Evolutionary conservation across 2,329 filamentous ascomycete species (phyloP), one percentile per base, ranked within the genome.

Genomic region (Ophiostoma fasciatum): DNA sequence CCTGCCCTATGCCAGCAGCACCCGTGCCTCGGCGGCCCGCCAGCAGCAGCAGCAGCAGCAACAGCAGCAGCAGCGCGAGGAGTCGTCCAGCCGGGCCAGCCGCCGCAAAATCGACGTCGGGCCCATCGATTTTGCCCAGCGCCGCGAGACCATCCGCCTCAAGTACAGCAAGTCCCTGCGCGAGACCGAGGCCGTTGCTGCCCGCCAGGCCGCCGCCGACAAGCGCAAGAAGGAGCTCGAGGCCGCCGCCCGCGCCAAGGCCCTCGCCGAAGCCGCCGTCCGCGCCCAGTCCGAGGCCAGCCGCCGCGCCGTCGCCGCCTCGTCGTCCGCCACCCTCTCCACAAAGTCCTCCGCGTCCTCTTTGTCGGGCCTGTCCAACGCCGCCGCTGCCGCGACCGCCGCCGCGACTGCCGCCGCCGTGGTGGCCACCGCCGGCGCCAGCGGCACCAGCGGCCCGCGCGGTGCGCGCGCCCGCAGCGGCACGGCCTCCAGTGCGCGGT

Each of bases 81-180:
- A 56, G 26, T 64, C 65, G 35, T 48, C 51, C 21, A 48, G 51
- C 21, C 46, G 56, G 5, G 42, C 53, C 6, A 53, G 60, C 22
- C 60, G 66, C 39, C 62, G 66, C 29, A 74, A 73, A 49, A 62
- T 73, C 35, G 69, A 70, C 2, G 60, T 87, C 40, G 78, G 78
- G 1, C 78, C 79, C 41, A 82, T 92, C 35, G 82, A 94, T 55
- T 90, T 92, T 52, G 83, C 80, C 41, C 81, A 82, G 46, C 71
- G 83, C 34, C 70, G 85, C 47, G 78, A 84, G 50, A 75, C 77
- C 42, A 92, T 93, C 48, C 79, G 87, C 47, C 73, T 84, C 38
- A 84, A 83, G 12, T 88, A 92, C 54, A 87, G 75, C 47, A 82
- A 81, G 51, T 83, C 80, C n/a, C 75, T 90, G 32, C 71, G 78